Base-by-base conservation (phyloP, 2,329 filamentous ascomycete species). In the Arthroderma sp. region DNA sequence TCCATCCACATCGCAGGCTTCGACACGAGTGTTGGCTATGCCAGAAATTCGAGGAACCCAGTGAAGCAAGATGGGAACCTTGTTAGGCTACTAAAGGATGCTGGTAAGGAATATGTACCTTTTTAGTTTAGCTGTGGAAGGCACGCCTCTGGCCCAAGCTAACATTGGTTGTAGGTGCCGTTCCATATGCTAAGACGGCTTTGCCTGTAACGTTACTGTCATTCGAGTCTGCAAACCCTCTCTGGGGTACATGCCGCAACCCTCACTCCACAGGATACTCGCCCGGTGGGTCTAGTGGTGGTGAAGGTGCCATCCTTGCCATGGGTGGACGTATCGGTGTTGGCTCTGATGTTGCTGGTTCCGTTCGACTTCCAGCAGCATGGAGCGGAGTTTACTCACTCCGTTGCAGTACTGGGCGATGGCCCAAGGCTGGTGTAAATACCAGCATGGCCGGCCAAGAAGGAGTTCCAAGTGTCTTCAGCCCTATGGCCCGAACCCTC, bases 391-490 rank as follows among this genome's bases (percentile, higher is more conserved):
- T 89, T 59, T 95, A 94, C 63, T 82, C 83, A 11, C 67, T 95
- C 27, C 78, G 84, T 32, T 94, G 88, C 65, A 88, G 84, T 3
- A 93, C 85, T 1, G 88, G 89, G 1, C 75, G 88, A 40, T 95
- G 88, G 86, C 85, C 86, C 1, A 94, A 93, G 62, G 73, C 77
- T 36, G 86, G 86, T 6, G 80, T 86, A 59, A 77, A 76, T 49
- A 94, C 88, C 0, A 88, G 83, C 55, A 94, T 94, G 86, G 79
- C 84, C 0, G 89, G 89, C 0, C 87, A 95, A 60, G 89, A 95
- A 59, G 88, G 87, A 0, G 79, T 95, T 30, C 80, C 85, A 1
- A 85, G 82, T 50, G 86, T 94, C 15, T 94, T 88, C 65, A 89
- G 84, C 47, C 88, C 88, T 4, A 95, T 96, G 89, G 78, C 88